Evolutionary conservation across 2,329 filamentous ascomycete species (phyloP), one percentile per base, ranked within the genome.

Genomic region (Colletotrichum sp.): DNA sequence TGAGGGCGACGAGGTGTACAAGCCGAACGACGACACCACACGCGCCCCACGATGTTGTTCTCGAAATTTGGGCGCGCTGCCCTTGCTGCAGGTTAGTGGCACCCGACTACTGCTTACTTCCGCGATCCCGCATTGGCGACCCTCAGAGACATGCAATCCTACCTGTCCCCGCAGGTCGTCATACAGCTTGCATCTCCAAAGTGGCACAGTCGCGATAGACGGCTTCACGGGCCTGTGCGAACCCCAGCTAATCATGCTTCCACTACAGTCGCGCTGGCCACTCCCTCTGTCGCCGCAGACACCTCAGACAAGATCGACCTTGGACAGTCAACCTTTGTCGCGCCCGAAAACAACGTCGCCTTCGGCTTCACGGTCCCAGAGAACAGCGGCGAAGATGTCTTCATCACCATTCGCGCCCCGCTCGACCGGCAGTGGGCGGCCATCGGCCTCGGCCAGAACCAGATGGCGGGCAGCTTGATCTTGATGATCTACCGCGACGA

Each of bases 401-500:
- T 87, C 83, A 90, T 92, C 81, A 87, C 87, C n/a, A 78, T 92
- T 18, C 86, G 88, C 74, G 87, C 88, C 52, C 85, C 87, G 34
- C 83, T 81, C 48, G 80, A 81, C 12, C 82, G 86, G 48, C 86
- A 88, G 43, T 93, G 90, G 90, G 87, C 87, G 56, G 89, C 88
- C 73, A 81, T 92, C 56, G 91, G 91, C 43, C 85, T 91, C 48
- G 91, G 91, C 61, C 86, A 84, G 71, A 78, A 86, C 62, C 86
- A 87, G 78, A 91, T 91, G 87, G 82, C 84, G 5, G 86, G 88
- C 66, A 84, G 89, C 9, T 84, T 92, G 28, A 88, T 90, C 73
- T 86, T 92, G 60, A 86, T 92, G 79, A 82, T 88, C n/a, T 92
- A 93, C 83, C 82, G 85, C 61, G 87, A 87, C 71, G 80, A 82